Conservation (phyloP, 441 rosid genomes). For the Metrosideros polymorpha region DNA sequence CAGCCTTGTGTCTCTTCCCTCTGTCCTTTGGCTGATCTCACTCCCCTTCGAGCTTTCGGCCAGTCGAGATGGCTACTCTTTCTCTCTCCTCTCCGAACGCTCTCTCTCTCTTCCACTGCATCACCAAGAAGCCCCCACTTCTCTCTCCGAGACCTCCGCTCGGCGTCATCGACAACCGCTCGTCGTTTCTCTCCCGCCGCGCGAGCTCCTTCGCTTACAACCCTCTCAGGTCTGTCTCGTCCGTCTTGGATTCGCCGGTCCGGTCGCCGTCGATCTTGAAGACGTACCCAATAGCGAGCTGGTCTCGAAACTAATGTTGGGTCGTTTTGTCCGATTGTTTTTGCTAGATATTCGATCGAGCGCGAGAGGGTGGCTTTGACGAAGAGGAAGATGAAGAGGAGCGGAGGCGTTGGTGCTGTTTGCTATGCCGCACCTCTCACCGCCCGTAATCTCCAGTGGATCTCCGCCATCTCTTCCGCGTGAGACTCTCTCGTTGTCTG, state of each 20-base stretch:
- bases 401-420: constrained; percentile 39
- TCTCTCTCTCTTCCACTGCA: background rate
- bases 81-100: constrained; percentile 1
- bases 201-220: constrained; percentile 23
- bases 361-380: constrained; percentile 8
- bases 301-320: background rate
- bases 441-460: constrained; percentile 54
- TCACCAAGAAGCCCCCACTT: background rate
- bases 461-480: constrained; percentile 59
- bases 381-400: constrained; percentile 14
- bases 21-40: background rate
- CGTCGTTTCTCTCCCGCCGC: constrained; percentile 3
- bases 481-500: constrained; percentile 12
- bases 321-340: background rate
- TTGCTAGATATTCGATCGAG: constrained; percentile 30
- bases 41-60: background rate
- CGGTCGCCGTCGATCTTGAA: background rate
- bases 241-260: background rate
- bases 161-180: background rate
- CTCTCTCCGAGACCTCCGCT: background rate
- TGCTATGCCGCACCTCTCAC: constrained; percentile 50
- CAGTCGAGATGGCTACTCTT: background rate
- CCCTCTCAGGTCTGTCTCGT: constrained; percentile 29
- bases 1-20: background rate
- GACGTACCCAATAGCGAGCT: constrained; percentile 2